Evolutionary conservation across 1,284 basidiomycete species (phyloP).

Genomic region (Cutaneotrichosporon arboriforme): DNA sequence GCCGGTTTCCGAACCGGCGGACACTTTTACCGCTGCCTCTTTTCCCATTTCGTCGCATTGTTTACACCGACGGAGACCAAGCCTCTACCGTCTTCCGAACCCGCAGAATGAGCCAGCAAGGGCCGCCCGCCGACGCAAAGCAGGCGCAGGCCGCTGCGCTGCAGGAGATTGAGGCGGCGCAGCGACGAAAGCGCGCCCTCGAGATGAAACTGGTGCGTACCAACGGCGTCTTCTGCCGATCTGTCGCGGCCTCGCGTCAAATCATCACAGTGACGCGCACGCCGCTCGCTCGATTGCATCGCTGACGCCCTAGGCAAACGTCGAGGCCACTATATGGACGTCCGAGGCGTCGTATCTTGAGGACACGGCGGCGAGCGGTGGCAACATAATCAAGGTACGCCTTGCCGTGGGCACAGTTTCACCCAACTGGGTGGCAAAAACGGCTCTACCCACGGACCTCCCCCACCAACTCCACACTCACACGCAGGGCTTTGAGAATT

Average conservation of each 20-base stretch:
- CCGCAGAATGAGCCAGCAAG: constrained; percentile 34
- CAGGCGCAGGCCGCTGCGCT: constrained; percentile 42
- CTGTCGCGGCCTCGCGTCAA: too few species aligned
- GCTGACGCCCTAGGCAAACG: constrained; percentile 42
- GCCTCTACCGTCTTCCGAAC: not conserved
- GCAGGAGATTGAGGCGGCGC: constrained; percentile 40
- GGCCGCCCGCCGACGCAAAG: constrained; percentile 45
- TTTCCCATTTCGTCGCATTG: not conserved
- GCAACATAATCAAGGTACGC: constrained; percentile 49
- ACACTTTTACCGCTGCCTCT: too few species aligned
- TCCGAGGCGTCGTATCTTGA: constrained; percentile 51
- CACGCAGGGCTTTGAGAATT: constrained; percentile 49
- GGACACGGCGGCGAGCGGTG: constrained; percentile 44
- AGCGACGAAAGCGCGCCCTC: constrained; percentile 35
- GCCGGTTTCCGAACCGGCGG: too few species aligned
- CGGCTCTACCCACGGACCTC: not conserved
- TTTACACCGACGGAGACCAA: not conserved
- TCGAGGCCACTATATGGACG: constrained; percentile 50
- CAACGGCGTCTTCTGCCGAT: not conserved
- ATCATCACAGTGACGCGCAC: too few species aligned
- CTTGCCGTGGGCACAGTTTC: not conserved
- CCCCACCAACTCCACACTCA: not conserved
- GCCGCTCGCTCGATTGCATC: too few species aligned
- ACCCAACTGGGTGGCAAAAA: not conserved
- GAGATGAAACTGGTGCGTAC: constrained; percentile 37